These are phyloP conservation scores for Tylopilus balloui DNA, from an alignment of 768 basidiomycete species.

Conservation along the genomic window DNA sequence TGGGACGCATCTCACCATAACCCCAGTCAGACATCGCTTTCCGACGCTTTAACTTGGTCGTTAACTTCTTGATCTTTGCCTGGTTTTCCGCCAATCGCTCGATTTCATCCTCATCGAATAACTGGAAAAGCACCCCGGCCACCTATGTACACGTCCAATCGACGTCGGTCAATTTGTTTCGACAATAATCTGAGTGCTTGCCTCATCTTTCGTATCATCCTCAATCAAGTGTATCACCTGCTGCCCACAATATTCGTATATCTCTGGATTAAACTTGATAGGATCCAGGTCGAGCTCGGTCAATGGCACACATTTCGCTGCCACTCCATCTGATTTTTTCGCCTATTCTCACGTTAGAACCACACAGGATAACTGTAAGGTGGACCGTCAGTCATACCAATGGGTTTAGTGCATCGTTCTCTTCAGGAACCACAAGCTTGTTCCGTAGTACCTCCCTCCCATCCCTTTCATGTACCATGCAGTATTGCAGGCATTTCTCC, in stretches of 20 bases:
- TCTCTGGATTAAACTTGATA: neutral
- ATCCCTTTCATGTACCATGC: neutral
- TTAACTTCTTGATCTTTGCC: neutral
- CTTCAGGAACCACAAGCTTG: neutral
- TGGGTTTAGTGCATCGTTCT: neutral
- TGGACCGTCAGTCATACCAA: neutral
- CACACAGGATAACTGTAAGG: no score
- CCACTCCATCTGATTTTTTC: no score
- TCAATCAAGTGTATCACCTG: neutral
- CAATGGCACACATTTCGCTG: neutral
- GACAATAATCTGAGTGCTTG: neutral
- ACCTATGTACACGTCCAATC: neutral
- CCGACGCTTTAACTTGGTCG: neutral
- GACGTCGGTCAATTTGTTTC: no score
- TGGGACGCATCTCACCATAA: neutral
- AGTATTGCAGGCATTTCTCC: neutral
- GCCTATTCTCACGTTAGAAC: no score
- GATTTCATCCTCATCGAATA: neutral
- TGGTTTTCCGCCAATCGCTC: neutral
- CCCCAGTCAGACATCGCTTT: neutral
- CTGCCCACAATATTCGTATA: neutral
- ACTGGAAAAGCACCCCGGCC: neutral
- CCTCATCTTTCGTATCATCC: neutral
- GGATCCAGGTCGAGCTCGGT: rapidly evolving
- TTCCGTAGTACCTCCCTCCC: neutral